These are phyloP conservation scores for Fabrea salina DNA, from an alignment of 169 alveolate species.

Conservation along the genomic window DNA sequence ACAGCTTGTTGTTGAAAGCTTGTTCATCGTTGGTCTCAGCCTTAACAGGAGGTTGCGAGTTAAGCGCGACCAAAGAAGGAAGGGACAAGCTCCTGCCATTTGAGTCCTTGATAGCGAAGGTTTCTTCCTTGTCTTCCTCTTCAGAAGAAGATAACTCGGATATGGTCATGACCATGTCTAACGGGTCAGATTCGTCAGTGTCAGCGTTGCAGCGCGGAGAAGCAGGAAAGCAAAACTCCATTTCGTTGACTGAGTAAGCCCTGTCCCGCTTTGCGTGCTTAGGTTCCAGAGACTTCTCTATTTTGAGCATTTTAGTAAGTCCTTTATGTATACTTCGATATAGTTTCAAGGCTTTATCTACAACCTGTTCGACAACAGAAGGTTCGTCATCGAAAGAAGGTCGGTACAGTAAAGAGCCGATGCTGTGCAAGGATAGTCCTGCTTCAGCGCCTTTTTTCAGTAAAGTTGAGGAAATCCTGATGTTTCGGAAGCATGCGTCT, in stretches of 20 bases:
- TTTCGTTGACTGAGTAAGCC: not conserved
- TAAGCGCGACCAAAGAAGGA: not conserved
- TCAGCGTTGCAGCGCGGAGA: not conserved
- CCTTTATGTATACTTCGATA: not conserved
- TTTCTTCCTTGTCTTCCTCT: conserved; percentile 13
- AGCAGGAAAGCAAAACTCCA: not conserved
- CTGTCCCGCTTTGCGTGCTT: not conserved
- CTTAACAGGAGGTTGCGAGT: not conserved
- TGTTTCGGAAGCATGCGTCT: conserved; percentile 70
- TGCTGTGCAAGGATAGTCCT: conserved; percentile 66
- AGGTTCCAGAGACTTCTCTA: not conserved
- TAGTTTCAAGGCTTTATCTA: conserved; percentile 49
- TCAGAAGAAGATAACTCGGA: conserved; percentile 7
- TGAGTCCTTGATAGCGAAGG: not conserved
- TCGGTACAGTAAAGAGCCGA: conserved; percentile 74
- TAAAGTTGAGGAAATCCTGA: conserved; percentile 63
- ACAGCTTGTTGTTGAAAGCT: conserved; percentile 8
- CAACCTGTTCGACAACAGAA: conserved; percentile 48
- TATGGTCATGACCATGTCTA: conserved; percentile 9
- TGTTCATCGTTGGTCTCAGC: not conserved
- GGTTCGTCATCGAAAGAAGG: conserved; percentile 69
- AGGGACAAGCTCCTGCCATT: not conserved
- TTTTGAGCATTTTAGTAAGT: not conserved
- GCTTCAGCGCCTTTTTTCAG: conserved; percentile 70
- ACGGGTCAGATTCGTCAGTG: not conserved